Percentiles rank a stretch among this genome's conserved stretches.
Evolutionary conservation across 2,329 filamentous ascomycete genomes (phyloP).

Genomic region (Thielaviopsis euricoi): DNA sequence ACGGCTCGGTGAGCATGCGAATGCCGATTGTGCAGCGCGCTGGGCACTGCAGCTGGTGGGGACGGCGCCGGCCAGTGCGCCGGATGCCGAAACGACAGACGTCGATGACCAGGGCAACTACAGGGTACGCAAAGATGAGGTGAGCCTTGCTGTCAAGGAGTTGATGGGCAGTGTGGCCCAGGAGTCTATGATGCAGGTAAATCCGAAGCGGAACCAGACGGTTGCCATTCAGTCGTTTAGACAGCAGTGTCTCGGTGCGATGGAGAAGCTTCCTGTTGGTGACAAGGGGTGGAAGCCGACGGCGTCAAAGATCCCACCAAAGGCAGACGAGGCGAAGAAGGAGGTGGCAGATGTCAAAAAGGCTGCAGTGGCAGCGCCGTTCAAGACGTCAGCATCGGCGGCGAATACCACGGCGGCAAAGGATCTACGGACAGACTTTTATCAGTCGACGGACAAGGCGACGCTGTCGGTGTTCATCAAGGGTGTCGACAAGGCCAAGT

Average conservation of each 20-base stretch:
- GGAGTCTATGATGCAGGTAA: constrained; percentile 14
- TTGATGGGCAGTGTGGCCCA: constrained; percentile 15
- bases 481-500: constrained; percentile 23
- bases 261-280: constrained; percentile 28
- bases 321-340: neutral
- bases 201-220: constrained; percentile 13
- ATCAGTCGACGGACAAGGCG: constrained; percentile 15
- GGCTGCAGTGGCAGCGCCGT: neutral
- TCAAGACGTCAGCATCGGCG: neutral
- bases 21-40: constrained; percentile 55
- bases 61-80: constrained; percentile 15
- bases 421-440: constrained; percentile 15
- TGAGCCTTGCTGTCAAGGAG: constrained; percentile 18
- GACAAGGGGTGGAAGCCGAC: constrained; percentile 31
- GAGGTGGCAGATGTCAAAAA: neutral
- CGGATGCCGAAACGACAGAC: constrained; percentile 5
- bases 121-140: constrained; percentile 21
- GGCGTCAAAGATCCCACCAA: constrained; percentile 15
- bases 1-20: constrained; percentile 52
- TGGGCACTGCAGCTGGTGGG: constrained; percentile 32
- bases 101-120: constrained; percentile 33
- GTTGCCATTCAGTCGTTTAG: constrained; percentile 15
- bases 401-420: constrained; percentile 12
- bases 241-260: constrained; percentile 26
- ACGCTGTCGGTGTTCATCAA: constrained; percentile 27